These are phyloP conservation scores for Ogataea trehaloabstinens DNA, from an alignment of 805 yeast species.

Conservation along the genomic window DNA sequence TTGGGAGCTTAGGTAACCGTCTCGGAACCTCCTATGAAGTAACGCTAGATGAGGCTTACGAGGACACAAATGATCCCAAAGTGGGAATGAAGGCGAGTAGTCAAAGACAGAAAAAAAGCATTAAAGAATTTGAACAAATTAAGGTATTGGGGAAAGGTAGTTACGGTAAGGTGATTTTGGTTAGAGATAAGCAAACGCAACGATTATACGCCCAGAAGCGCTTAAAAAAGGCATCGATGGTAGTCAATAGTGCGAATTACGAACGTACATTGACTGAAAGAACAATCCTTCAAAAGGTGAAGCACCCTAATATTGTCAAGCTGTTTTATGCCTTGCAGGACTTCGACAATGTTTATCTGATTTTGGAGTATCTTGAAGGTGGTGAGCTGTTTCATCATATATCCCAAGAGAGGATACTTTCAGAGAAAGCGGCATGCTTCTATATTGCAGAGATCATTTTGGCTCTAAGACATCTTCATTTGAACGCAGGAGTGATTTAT, in stretches of 20 bases:
- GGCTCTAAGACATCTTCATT: constrained; percentile 73
- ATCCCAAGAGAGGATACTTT: constrained; percentile 44
- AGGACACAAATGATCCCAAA: constrained; percentile 15
- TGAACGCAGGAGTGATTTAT: constrained; percentile 72
- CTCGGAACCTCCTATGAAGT: constrained; percentile 52
- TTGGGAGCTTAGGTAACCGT: constrained; percentile 31
- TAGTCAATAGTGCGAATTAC: constrained; percentile 53
- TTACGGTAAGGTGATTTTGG: constrained; percentile 81
- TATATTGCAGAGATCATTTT: constrained; percentile 79
- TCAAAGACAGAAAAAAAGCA: constrained; percentile 16
- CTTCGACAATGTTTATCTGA: constrained; percentile 65
- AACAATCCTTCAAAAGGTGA: constrained; percentile 64
- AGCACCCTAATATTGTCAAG: constrained; percentile 80
- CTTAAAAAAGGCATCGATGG: constrained; percentile 74
- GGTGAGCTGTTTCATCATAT: constrained; percentile 77
- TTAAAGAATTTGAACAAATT: constrained; percentile 67
- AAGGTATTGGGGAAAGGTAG: constrained; percentile 86
- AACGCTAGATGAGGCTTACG: constrained; percentile 34
- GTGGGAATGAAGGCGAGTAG: not conserved
- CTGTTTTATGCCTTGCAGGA: constrained; percentile 85
- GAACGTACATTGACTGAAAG: constrained; percentile 82
- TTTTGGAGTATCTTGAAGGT: constrained; percentile 82
- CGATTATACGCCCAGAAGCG: constrained; percentile 84
- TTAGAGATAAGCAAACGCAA: constrained; percentile 60
- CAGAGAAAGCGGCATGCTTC: constrained; percentile 68